phyloP scores from a whole-genome alignment of 2,329 filamentous ascomycete species.

The Penicillium expansum region DNA sequence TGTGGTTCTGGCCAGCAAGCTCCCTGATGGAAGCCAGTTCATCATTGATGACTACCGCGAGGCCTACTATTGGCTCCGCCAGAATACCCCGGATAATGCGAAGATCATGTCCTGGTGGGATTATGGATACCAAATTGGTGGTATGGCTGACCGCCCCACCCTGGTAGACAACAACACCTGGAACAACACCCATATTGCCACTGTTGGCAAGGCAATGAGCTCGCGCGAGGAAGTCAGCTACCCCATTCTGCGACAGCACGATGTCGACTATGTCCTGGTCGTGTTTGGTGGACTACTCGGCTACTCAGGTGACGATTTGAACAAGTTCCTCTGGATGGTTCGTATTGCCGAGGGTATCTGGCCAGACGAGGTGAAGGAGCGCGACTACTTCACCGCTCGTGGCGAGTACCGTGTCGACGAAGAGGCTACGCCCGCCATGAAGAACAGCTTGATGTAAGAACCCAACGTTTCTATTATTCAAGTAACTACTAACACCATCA shows the following conservation, averaged over 20 bases:
- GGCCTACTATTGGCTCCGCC: constrained; percentile 98
- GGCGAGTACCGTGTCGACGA: constrained; percentile 95
- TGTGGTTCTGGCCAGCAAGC: constrained; percentile 85
- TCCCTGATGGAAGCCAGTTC: constrained; percentile 93
- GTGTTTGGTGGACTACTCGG: constrained; percentile 95
- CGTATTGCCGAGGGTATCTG: constrained; percentile 98
- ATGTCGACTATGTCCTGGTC: constrained; percentile 97
- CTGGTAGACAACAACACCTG: constrained; percentile 99
- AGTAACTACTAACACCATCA: constrained; percentile 20
- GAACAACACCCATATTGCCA: constrained; percentile 99
- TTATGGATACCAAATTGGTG: constrained; percentile 98
- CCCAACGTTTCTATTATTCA: not conserved
- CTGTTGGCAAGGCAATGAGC: constrained; percentile 98
- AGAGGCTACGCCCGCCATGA: constrained; percentile 94
- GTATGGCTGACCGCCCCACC: constrained; percentile 96
- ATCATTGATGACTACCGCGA: constrained; percentile 99
- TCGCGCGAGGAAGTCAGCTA: constrained; percentile 97
- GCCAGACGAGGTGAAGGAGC: constrained; percentile 98
- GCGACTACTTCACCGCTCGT: constrained; percentile 87
- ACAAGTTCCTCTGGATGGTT: constrained; percentile 99
- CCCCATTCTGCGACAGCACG: constrained; percentile 95
- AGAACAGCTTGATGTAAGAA: constrained; percentile 95
- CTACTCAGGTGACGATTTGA: constrained; percentile 98
- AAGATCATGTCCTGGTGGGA: constrained; percentile 99
- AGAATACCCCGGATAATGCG: constrained; percentile 91